A percentile compares a stretch with the other conserved stretches of the same genome.
Evolutionary conservation across 495 filamentous ascomycete genomes (phyloP).

Genomic region (Aspergillus steynii): DNA sequence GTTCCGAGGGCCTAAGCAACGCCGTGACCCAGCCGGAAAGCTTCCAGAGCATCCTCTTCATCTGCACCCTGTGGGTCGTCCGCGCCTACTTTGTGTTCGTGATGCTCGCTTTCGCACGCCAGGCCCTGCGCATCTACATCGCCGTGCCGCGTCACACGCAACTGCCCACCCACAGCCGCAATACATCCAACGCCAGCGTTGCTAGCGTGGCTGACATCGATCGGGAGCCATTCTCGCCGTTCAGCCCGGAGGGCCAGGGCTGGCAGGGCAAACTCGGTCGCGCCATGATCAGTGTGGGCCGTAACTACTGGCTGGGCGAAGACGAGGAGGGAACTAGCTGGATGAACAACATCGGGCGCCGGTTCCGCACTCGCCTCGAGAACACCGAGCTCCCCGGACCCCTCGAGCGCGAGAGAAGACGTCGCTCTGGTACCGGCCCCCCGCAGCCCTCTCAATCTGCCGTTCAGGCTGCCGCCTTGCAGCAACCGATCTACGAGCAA

Average conservation of each 20-base stretch:
- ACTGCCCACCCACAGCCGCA: conserved; percentile 45
- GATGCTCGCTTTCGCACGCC: conserved; percentile 75
- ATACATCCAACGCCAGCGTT: conserved; percentile 45
- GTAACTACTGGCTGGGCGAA: conserved; percentile 74
- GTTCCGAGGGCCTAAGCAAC: conserved; percentile 42
- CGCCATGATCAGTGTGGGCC: conserved; percentile 67
- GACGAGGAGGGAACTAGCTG: conserved; percentile 55
- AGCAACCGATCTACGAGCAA: conserved; percentile 39
- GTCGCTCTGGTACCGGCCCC: conserved; percentile 68
- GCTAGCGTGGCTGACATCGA: conserved; percentile 51
- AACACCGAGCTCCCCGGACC: conserved; percentile 51
- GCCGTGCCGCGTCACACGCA: conserved; percentile 47
- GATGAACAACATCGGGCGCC: conserved; percentile 57
- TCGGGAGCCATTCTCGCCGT: conserved; percentile 70
- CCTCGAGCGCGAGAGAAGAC: conserved; percentile 64
- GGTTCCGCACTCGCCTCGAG: conserved; percentile 48
- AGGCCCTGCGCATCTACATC: conserved; percentile 60
- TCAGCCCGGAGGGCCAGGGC: conserved; percentile 68
- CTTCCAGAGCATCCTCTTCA: conserved; percentile 72
- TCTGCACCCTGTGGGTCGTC: conserved; percentile 68
- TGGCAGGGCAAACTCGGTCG: conserved; percentile 75
- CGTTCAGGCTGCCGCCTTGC: conserved; percentile 36
- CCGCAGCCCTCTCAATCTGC: conserved; percentile 47
- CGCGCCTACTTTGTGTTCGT: conserved; percentile 77
- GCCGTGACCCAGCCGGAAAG: conserved; percentile 66